A percentile compares a stretch with the other conserved stretches of the same genome.
These are phyloP conservation scores for Turnera subulata DNA, from an alignment of 345 rosid species.

Conservation along the genomic window DNA sequence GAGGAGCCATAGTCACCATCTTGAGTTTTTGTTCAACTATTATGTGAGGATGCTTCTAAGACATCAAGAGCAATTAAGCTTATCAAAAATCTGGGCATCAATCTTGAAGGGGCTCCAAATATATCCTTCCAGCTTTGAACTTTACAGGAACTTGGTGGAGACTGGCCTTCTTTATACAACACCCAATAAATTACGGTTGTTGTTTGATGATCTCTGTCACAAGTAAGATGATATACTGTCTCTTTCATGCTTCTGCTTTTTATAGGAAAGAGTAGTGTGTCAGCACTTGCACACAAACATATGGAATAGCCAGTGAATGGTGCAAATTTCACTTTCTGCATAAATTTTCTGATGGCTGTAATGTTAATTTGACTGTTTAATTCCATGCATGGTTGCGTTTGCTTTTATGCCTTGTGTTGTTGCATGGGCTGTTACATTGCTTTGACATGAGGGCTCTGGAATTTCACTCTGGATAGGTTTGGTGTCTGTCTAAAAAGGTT, in stretches of 20 bases:
- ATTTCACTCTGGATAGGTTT: too few species aligned
- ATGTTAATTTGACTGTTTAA: too few species aligned
- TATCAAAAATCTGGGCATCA: constrained; percentile 68
- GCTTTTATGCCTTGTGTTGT: too few species aligned
- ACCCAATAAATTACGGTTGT: constrained; percentile 66
- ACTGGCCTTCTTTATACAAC: constrained; percentile 67
- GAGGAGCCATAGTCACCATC: constrained; percentile 62
- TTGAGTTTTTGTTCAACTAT: constrained; percentile 55
- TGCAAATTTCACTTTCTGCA: too few species aligned
- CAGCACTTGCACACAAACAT: too few species aligned
- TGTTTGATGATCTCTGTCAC: constrained; percentile 62
- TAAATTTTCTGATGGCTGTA: too few species aligned
- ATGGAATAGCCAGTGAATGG: too few species aligned
- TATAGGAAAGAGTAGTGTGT: too few species aligned
- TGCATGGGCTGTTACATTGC: too few species aligned
- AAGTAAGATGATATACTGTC: constrained; percentile 32
- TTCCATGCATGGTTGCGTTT: too few species aligned
- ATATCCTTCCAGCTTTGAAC: constrained; percentile 73
- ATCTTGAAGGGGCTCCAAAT: constrained; percentile 63
- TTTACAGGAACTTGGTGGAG: constrained; percentile 57
- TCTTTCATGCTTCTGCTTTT: background rate
- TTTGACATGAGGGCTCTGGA: too few species aligned
- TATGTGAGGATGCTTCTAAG: constrained; percentile 66
- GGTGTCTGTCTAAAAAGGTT: too few species aligned
- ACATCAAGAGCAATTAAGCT: constrained; percentile 52